Conservation (phyloP, 2,329 filamentous ascomycete species). For the Botrytis fabae region DNA sequence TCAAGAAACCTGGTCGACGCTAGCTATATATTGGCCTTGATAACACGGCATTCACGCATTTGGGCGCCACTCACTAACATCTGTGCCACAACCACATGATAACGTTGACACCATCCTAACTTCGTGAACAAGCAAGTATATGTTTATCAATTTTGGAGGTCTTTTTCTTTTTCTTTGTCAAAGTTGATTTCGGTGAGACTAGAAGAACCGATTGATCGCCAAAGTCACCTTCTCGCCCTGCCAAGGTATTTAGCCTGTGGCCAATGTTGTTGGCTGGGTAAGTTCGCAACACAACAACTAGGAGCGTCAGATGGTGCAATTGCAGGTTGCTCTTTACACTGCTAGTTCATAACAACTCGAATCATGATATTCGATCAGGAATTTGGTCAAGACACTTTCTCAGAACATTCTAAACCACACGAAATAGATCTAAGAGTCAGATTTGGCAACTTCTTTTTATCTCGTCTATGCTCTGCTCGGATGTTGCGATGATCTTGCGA, state of each 20-base stretch:
- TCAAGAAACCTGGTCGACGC: slow-evolving; percentile 25
- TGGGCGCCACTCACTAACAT: not conserved
- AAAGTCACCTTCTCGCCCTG: not conserved
- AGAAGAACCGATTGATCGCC: not conserved
- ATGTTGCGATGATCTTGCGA: not conserved
- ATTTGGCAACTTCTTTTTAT: not conserved
- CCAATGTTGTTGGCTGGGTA: not conserved
- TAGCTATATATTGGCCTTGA: slow-evolving; percentile 5
- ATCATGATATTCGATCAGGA: not conserved
- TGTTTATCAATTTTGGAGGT: not conserved
- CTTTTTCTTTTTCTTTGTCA: not conserved
- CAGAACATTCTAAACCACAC: not conserved
- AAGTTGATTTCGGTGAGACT: not conserved
- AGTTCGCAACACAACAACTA: not conserved
- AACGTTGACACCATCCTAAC: not conserved
- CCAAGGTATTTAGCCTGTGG: not conserved
- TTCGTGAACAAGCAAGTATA: not conserved
- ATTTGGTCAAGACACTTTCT: not conserved
- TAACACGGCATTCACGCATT: not conserved
- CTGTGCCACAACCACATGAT: slow-evolving; percentile 18
- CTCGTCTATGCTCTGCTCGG: not conserved
- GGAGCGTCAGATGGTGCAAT: not conserved
- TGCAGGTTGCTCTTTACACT: too few relatives aligned
- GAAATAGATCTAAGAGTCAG: not conserved
- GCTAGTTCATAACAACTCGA: not conserved